phyloP scores from a whole-genome alignment of 2,329 filamentous ascomycete genomes.

The Curvularia hawaiiensis region DNA sequence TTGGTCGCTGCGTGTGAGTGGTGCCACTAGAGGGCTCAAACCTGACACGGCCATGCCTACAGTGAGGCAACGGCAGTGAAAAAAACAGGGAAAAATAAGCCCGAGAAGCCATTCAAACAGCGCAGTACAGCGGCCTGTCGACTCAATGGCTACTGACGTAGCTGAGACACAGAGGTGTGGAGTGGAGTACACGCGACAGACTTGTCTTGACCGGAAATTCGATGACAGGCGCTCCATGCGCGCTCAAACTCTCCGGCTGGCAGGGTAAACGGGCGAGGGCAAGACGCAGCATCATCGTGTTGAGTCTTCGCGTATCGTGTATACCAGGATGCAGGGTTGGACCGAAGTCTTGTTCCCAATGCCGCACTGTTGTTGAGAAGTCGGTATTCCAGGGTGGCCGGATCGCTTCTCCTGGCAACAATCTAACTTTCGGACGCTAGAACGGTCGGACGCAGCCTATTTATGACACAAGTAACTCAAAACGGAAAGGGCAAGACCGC shows the following conservation, averaged over 20 bases:
- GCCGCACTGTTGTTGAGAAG: background rate
- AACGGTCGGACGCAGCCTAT: background rate
- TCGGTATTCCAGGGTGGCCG: background rate
- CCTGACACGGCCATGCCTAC: background rate
- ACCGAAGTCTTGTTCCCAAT: background rate
- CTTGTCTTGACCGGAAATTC: constrained; percentile 6
- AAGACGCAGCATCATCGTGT: background rate
- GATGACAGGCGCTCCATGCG: background rate
- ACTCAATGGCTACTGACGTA: background rate
- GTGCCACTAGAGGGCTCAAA: constrained; percentile 1
- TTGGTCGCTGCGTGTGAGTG: background rate
- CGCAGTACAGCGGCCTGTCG: background rate
- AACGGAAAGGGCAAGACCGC: background rate
- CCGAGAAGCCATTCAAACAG: background rate
- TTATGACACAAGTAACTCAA: background rate
- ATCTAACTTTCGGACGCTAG: background rate
- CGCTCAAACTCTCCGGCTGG: background rate
- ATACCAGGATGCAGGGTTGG: background rate
- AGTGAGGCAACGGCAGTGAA: constrained; percentile 2
- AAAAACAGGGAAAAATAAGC: background rate
- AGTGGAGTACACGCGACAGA: constrained; percentile 1
- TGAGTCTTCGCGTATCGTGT: background rate
- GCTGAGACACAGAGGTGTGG: background rate
- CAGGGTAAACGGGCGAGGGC: background rate
- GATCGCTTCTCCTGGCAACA: background rate